Percentiles rank a stretch among this genome's conserved stretches.
Conservation (phyloP, 768 basidiomycete genomes). For the Dacryopinax primogenitus region DNA sequence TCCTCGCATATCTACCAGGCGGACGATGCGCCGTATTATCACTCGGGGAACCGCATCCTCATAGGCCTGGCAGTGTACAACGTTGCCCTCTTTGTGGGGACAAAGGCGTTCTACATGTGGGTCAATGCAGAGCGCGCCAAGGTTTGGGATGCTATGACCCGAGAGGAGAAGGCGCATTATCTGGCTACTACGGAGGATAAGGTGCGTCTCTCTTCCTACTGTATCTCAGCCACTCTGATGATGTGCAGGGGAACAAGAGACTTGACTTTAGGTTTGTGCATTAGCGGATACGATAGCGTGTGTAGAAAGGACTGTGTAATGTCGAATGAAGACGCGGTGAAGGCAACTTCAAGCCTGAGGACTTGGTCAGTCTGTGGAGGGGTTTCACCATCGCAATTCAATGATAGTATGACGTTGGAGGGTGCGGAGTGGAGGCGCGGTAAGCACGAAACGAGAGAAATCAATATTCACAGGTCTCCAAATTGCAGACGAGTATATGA, state of each 20-base stretch:
- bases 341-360: no score
- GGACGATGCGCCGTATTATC: slow-evolving; percentile 37
- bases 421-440: no score
- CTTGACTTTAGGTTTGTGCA: slow-evolving; percentile 47
- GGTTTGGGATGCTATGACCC: slow-evolving; percentile 40
- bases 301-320: no score
- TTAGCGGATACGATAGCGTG: no score
- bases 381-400: no score
- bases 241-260: slow-evolving; percentile 36
- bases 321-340: no score
- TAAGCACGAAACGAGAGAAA: no score
- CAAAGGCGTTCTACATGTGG: slow-evolving; percentile 43
- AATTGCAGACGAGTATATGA: no score
- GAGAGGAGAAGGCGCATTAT: slow-evolving; percentile 44
- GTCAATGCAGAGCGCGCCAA: slow-evolving; percentile 39
- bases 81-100: slow-evolving; percentile 38
- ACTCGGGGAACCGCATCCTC: slow-evolving; percentile 42
- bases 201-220: background rate
- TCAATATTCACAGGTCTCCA: no score
- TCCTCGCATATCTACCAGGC: slow-evolving; percentile 44
- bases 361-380: no score
- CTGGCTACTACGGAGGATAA: slow-evolving; percentile 47
- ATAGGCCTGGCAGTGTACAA: slow-evolving; percentile 45
- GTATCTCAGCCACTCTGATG: background rate
- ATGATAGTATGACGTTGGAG: no score